A percentile compares a stretch with the other conserved stretches of the same genome.
phyloP scores from a whole-genome alignment of 257 asterid genomes.

The Ajuga chamaepitys region DNA sequence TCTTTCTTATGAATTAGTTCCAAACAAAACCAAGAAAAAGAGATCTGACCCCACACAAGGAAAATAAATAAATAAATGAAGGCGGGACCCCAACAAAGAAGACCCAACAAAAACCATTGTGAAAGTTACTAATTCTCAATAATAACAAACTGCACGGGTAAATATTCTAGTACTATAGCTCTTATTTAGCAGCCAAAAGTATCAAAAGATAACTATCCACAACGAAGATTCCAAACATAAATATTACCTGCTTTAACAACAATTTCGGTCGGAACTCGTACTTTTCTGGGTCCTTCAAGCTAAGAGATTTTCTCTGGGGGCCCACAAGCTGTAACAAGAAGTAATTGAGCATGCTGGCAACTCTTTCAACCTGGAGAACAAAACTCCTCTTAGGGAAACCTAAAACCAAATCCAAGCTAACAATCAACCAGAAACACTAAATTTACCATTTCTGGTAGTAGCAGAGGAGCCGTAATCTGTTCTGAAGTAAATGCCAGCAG shows the following conservation, averaged over 20 bases:
- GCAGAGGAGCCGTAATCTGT: constrained; percentile 85
- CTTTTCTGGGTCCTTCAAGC: constrained; percentile 93
- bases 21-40: too few species aligned
- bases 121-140: too few species aligned
- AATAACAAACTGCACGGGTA: too few species aligned
- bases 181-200: background rate
- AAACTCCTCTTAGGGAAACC: background rate
- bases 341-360: constrained; percentile 97
- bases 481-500: constrained; percentile 91
- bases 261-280: constrained; percentile 88
- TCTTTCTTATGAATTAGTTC: background rate
- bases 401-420: background rate
- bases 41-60: too few species aligned
- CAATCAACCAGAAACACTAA: constrained; percentile 2
- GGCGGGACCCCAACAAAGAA: too few species aligned
- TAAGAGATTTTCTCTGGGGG: constrained; percentile 92
- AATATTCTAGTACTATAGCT: too few species aligned
- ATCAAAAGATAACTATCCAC: background rate
- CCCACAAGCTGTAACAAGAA: constrained; percentile 92
- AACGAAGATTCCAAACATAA: background rate
- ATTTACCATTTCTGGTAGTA: constrained; percentile 91
- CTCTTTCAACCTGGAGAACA: constrained; percentile 80
- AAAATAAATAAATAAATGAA: too few species aligned
- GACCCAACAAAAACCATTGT: too few species aligned
- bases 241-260: constrained; percentile 80